Evolutionary conservation across 1,139 yeast genomes (phyloP).

Genomic region (Magnusiomyces paraingens): DNA sequence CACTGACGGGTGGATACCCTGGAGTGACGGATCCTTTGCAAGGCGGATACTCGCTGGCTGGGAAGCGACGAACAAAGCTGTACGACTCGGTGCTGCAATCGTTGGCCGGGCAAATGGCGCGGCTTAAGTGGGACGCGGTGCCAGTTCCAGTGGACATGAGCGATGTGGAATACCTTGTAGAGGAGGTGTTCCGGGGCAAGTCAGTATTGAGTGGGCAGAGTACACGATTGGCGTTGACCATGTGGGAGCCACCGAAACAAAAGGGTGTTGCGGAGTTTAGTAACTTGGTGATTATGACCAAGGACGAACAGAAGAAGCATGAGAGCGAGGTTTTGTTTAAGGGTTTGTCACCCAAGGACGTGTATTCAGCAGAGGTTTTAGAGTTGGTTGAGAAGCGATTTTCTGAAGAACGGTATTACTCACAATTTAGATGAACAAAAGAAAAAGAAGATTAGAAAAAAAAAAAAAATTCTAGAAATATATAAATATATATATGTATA

Average conservation of each 20-base stretch:
- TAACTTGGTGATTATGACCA: slow-evolving; percentile 80
- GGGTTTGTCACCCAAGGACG: slow-evolving; percentile 51
- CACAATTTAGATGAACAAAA: slow-evolving; percentile 22
- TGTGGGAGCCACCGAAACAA: slow-evolving; percentile 65
- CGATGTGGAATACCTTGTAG: slow-evolving; percentile 81
- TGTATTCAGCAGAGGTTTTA: slow-evolving; percentile 57
- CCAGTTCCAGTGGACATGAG: slow-evolving; percentile 58
- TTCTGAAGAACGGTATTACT: slow-evolving; percentile 63
- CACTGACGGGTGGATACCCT: slow-evolving; percentile 68
- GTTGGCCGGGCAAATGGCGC: slow-evolving; percentile 77
- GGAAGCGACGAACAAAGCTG: slow-evolving; percentile 78
- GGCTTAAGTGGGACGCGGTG: slow-evolving; percentile 56
- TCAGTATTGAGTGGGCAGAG: slow-evolving; percentile 83
- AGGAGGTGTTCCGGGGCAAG: slow-evolving; percentile 88
- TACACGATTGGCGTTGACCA: slow-evolving; percentile 67
- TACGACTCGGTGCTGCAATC: slow-evolving; percentile 80
- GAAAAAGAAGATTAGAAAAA: neutral
- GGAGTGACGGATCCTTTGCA: slow-evolving; percentile 53
- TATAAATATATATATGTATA: neutral
- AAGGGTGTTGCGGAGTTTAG: slow-evolving; percentile 40
- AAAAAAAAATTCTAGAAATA: neutral
- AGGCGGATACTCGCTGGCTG: slow-evolving; percentile 53
- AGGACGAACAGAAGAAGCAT: slow-evolving; percentile 76
- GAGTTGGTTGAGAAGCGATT: slow-evolving; percentile 57
- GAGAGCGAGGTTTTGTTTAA: slow-evolving; percentile 69